These are phyloP conservation scores for Sphagnum tenellum DNA, from an alignment of 225 moss, liverwort and hornwort species.

Conservation along the genomic window DNA sequence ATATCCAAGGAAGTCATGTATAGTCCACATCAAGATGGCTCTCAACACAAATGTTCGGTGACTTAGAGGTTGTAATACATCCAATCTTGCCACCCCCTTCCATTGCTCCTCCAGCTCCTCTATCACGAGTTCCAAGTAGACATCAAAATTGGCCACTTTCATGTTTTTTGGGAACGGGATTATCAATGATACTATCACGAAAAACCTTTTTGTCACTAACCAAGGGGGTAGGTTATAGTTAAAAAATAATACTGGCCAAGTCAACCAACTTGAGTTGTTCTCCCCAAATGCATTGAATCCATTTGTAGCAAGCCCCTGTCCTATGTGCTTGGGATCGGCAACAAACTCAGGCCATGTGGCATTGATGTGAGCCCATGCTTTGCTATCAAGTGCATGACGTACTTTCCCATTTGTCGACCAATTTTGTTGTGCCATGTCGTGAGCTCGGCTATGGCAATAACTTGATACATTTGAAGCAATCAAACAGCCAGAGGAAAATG, in stretches of 20 bases:
- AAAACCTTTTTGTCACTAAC: background rate
- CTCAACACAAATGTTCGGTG: background rate
- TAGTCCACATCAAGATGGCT: conserved; percentile 1
- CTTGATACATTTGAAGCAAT: background rate
- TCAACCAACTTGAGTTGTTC: background rate
- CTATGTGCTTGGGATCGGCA: background rate
- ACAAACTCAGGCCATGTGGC: background rate
- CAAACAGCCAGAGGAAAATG: background rate
- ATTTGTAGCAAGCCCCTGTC: background rate
- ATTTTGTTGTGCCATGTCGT: background rate
- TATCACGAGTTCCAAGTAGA: background rate
- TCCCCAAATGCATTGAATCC: background rate
- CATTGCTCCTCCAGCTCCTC: background rate
- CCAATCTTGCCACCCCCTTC: background rate
- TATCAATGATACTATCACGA: background rate
- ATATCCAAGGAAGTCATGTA: background rate
- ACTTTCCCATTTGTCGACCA: background rate
- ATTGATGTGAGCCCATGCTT: background rate
- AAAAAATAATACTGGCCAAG: background rate
- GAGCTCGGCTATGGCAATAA: background rate
- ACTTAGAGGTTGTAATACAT: background rate
- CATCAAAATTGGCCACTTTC: background rate
- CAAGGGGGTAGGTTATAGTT: conserved; percentile 1
- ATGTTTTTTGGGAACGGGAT: background rate
- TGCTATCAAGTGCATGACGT: background rate